Evolutionary conservation across 768 basidiomycete species (phyloP).

Genomic region (Thelephora aurantiotincta): DNA sequence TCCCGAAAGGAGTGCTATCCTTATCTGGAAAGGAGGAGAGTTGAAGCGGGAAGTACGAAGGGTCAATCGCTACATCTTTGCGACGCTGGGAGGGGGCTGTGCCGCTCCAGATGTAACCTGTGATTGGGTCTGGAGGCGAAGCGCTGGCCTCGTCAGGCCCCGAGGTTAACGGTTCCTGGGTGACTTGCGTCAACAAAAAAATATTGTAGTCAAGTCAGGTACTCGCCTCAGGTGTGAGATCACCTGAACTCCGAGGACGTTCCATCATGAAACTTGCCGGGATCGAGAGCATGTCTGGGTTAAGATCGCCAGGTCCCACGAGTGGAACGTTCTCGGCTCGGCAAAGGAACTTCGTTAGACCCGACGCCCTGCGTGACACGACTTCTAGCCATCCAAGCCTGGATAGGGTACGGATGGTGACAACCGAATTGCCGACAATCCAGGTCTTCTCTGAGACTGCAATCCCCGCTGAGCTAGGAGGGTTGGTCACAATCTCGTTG

Average conservation of each 20-base stretch:
- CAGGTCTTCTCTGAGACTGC: constrained; percentile 57
- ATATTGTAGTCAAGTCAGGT: constrained; percentile 9
- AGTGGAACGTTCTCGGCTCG: constrained; percentile 82
- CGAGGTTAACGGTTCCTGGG: neutral
- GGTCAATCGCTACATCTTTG: constrained; percentile 76
- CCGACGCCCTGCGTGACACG: constrained; percentile 73
- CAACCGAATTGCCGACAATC: constrained; percentile 71
- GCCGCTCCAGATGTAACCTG: constrained; percentile 80
- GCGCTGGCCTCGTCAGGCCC: constrained; percentile 9
- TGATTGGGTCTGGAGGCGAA: constrained; percentile 53
- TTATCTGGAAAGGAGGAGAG: constrained; percentile 60
- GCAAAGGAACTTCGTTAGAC: constrained; percentile 73
- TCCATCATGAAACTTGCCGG: constrained; percentile 67
- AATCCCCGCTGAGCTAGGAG: constrained; percentile 23
- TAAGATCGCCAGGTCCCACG: constrained; percentile 71
- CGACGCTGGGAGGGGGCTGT: constrained; percentile 80
- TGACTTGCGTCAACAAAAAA: neutral
- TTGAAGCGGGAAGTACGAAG: constrained; percentile 75
- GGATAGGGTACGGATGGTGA: constrained; percentile 65
- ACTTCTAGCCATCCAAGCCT: constrained; percentile 85
- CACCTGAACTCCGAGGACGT: constrained; percentile 20
- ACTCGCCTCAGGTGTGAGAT: constrained; percentile 5
- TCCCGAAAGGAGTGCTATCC: constrained; percentile 30
- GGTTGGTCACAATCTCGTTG: constrained; percentile 64
- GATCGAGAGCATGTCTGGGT: constrained; percentile 61